A percentile compares a stretch with the other conserved stretches of the same genome.
Conservation (phyloP, 305 asterid species). For the Nicotiana rustica region DNA sequence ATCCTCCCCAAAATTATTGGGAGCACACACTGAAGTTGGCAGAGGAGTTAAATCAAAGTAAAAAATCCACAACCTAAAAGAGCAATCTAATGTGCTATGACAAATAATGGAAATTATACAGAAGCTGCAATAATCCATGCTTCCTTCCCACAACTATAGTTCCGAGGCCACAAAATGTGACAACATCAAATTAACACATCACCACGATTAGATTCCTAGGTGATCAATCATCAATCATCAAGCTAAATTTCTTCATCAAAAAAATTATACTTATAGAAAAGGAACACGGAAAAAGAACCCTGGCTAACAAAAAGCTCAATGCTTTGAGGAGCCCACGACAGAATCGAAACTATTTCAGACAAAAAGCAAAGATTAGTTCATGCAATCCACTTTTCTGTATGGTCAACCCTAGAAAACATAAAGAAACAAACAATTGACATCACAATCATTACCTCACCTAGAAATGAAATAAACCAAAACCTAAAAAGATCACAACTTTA, state of each 20-base stretch:
- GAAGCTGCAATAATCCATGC: neutral
- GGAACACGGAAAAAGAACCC: neutral
- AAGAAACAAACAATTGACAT: slow-evolving; percentile 36
- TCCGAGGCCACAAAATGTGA: neutral
- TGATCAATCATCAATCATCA: neutral
- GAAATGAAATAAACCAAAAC: slow-evolving; percentile 36
- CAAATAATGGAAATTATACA: neutral
- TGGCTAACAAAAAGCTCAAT: neutral
- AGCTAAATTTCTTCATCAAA: neutral
- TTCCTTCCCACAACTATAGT: neutral
- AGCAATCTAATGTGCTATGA: neutral
- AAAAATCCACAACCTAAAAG: neutral
- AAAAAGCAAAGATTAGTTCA: slow-evolving; percentile 27
- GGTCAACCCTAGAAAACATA: slow-evolving; percentile 36
- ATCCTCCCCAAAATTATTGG: slow-evolving; percentile 10
- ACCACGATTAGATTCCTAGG: neutral
- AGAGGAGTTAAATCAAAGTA: neutral
- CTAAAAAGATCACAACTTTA: slow-evolving; percentile 52
- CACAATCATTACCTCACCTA: slow-evolving; percentile 36
- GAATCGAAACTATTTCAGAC: neutral
- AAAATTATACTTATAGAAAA: neutral
- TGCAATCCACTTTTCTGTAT: neutral
- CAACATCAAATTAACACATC: neutral
- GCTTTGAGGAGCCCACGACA: neutral
- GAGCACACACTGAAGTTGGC: slow-evolving; percentile 30